phyloP scores from a whole-genome alignment of 495 filamentous ascomycete species.

The Penicillium steckii region DNA sequence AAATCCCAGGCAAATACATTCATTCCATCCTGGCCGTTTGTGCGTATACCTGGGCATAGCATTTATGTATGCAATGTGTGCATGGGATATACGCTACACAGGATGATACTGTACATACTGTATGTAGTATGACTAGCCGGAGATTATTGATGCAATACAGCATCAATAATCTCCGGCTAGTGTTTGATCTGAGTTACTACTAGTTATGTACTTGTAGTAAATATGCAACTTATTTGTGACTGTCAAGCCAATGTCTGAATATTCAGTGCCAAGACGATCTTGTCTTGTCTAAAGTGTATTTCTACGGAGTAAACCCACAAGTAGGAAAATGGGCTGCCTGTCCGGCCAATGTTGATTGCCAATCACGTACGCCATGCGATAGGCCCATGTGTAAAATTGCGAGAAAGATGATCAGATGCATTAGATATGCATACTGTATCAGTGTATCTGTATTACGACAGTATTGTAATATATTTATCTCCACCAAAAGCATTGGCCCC shows the following conservation, averaged over 20 bases:
- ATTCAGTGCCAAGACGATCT: neutral
- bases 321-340: neutral
- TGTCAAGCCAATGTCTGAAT: constrained; percentile 1
- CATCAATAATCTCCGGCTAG: constrained; percentile 22
- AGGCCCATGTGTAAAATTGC: neutral
- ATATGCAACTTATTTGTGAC: too few species aligned
- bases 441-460: too few species aligned
- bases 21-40: neutral
- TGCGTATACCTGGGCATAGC: neutral
- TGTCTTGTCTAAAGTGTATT: neutral
- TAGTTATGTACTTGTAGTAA: too few species aligned
- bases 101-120: too few species aligned
- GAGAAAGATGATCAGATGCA: neutral
- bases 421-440: too few species aligned
- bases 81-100: neutral
- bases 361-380: neutral
- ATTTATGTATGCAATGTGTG: neutral
- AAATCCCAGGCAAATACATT: neutral
- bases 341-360: neutral
- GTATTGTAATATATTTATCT: too few species aligned
- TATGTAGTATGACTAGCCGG: too few species aligned
- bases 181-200: neutral
- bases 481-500: neutral
- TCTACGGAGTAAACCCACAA: too few species aligned
- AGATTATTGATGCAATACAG: constrained; percentile 24